These are phyloP conservation scores for Teratosphaeria nubilosa DNA, from an alignment of 2,329 filamentous ascomycete species.

Conservation along the genomic window DNA sequence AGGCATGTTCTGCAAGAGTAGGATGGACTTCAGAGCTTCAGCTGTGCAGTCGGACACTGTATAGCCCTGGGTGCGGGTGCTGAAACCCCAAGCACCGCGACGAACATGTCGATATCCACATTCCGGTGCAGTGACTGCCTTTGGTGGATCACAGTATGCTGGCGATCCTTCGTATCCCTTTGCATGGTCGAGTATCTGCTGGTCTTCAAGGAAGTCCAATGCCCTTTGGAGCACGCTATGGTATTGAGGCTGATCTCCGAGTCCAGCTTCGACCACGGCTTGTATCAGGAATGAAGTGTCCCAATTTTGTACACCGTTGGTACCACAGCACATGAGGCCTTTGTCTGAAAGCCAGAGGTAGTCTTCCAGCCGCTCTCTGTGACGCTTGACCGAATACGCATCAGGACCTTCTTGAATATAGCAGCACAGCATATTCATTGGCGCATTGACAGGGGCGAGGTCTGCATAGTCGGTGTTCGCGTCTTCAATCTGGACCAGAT, in stretches of 20 bases:
- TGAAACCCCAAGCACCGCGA: conserved; percentile 94
- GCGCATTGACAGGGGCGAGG: conserved; percentile 78
- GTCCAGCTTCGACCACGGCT: conserved; percentile 65
- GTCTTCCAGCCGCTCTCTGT: conserved; percentile 73
- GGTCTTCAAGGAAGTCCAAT: conserved; percentile 74
- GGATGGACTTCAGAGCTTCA: conserved; percentile 77
- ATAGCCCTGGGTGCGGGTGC: conserved; percentile 84
- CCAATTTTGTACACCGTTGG: conserved; percentile 97
- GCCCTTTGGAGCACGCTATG: conserved; percentile 73
- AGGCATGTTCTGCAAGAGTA: conserved; percentile 70
- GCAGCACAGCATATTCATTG: conserved; percentile 81
- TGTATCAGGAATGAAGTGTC: conserved; percentile 88
- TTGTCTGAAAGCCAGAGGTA: conserved; percentile 86
- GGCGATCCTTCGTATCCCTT: conserved; percentile 60
- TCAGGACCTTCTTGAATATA: conserved; percentile 77
- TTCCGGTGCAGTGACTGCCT: conserved; percentile 17
- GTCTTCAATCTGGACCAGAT: conserved; percentile 82
- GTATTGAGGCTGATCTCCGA: conserved; percentile 69
- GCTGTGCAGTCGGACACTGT: conserved; percentile 91
- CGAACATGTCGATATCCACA: conserved; percentile 68
- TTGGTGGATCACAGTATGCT: conserved; percentile 22
- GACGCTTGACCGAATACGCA: conserved; percentile 58
- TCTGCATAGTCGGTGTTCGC: conserved; percentile 81
- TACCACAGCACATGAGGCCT: conserved; percentile 90
- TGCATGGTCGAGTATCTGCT: conserved; percentile 81